Base-by-base conservation (phyloP, 331 rosid genomes). In the Cydonia oblonga region DNA sequence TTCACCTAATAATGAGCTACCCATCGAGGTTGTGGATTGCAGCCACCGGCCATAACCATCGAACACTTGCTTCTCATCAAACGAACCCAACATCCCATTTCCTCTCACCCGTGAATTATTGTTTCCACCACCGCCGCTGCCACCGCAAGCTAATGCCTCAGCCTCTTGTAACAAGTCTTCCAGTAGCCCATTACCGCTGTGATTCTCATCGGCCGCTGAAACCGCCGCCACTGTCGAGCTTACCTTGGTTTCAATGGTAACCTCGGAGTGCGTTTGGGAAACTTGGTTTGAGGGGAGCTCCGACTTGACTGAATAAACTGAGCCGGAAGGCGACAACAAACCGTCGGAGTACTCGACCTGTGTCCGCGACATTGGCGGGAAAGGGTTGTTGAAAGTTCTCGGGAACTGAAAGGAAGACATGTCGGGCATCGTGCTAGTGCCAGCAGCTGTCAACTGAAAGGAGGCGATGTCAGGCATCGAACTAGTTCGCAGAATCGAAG, bases 251-350 rank as follows among this genome's bases (percentile, higher is more conserved):
- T 83, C 81, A 20, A 58, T 66, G 42, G 76, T 70, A 40, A 81
- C 11, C 16, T 76, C 85, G 2, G 70, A 75, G 16, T 81, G 79
- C 3, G 58, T 71, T 64, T 72, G 88, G 64, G 73, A 79, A 32
- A 72, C 84, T 73, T 86, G 97, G 85, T 42, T 85, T 81, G 93
- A 87, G 84, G 90, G 89, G 82, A 86, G 86, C 82, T 90, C 98
- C 42, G 87, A 61, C 72, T 85, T 86, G 23, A 78, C 44, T 5
- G 79, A 68, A 22, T 80, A 80, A 54, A 58, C 44, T 2, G 78
- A 79, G 49, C 68, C 62, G 22, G 71, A 56, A 3, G 75, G 67
- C 1, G 84, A 35, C 44, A 75, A 13, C 30, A 54, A 15, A 9
- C 56, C 54, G 12, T 69, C 82, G 5, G 78, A 75, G 5, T 83